These are phyloP conservation scores for Lodderomyces elongisporus DNA, from an alignment of 1,139 yeast genomes.

Conservation along the genomic window DNA sequence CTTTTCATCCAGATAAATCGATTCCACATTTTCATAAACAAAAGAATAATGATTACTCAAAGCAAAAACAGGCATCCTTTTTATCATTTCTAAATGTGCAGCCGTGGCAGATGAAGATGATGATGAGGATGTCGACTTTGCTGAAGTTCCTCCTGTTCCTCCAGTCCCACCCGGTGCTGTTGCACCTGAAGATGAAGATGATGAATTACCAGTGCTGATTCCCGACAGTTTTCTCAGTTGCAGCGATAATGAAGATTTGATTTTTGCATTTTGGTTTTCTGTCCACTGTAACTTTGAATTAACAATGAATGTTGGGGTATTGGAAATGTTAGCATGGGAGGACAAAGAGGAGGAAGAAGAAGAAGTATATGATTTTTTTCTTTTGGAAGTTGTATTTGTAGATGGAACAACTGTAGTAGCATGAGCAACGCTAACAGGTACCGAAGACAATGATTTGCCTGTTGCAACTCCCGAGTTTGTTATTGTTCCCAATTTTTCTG, in stretches of 20 bases:
- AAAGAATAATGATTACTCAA: conserved; percentile 18
- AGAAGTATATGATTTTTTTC: conserved; percentile 12
- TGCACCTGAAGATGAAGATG: too few species aligned
- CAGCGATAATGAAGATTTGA: background rate
- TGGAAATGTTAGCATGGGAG: background rate
- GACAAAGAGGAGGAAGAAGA: too few species aligned
- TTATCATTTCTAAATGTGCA: conserved; percentile 1
- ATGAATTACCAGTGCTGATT: background rate
- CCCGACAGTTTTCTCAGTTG: background rate
- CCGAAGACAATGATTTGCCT: background rate
- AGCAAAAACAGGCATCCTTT: conserved; percentile 11
- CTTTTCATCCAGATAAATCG: conserved; percentile 6
- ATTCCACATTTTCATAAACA: conserved; percentile 17
- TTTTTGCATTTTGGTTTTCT: conserved; percentile 6
- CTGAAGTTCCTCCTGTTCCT: background rate
- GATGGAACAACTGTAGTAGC: background rate
- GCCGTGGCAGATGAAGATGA: background rate
- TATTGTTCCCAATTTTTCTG: too few species aligned
- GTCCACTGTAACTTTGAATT: conserved; percentile 12
- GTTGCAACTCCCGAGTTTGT: too few species aligned
- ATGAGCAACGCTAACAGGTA: background rate
- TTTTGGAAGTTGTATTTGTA: conserved; percentile 1
- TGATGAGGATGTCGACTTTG: background rate
- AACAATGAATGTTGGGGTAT: conserved; percentile 9
- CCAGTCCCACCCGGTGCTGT: too few species aligned